Percentiles rank a stretch among this genome's conserved stretches.
Evolutionary conservation across 2,329 filamentous ascomycete genomes (phyloP).

Genomic region (Xylariaceae sp.): DNA sequence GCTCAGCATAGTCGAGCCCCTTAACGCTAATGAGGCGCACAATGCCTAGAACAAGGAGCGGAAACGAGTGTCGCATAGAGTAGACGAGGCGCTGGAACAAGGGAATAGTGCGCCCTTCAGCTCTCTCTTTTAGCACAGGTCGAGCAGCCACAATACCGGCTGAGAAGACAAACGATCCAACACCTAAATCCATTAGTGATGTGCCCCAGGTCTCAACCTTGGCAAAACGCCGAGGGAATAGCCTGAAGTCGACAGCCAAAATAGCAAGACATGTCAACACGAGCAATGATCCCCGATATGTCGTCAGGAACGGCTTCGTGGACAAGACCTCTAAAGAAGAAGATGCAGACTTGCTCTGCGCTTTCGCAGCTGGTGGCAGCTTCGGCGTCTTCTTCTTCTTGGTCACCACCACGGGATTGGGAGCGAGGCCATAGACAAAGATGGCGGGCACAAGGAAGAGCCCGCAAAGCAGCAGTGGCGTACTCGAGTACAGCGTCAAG

Average conservation of each 20-base stretch:
- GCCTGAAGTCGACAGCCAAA: constrained; percentile 89
- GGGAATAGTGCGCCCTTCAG: constrained; percentile 44
- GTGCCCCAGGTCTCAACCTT: constrained; percentile 99
- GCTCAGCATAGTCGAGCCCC: constrained; percentile 90
- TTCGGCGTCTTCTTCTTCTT: constrained; percentile 46
- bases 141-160: constrained; percentile 86
- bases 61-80: constrained; percentile 75
- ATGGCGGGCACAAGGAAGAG: constrained; percentile 68
- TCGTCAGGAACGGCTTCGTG: constrained; percentile 86
- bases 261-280: constrained; percentile 85
- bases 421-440: constrained; percentile 53
- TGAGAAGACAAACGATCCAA: constrained; percentile 95
- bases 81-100: constrained; percentile 55
- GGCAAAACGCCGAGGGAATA: constrained; percentile 91
- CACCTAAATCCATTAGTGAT: constrained; percentile 96
- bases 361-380: constrained; percentile 41
- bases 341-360: constrained; percentile 29
- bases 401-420: constrained; percentile 37
- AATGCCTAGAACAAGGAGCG: constrained; percentile 73
- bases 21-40: constrained; percentile 85
- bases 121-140: constrained; percentile 65
- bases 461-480: constrained; percentile 66
- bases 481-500: constrained; percentile 75
- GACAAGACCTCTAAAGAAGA: constrained; percentile 53
- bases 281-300: constrained; percentile 88